Percentiles rank a stretch among this genome's conserved stretches.
These are phyloP conservation scores for Ensete ventricosum DNA, from an alignment of 176 grass and related monocot species.

Conservation along the genomic window DNA sequence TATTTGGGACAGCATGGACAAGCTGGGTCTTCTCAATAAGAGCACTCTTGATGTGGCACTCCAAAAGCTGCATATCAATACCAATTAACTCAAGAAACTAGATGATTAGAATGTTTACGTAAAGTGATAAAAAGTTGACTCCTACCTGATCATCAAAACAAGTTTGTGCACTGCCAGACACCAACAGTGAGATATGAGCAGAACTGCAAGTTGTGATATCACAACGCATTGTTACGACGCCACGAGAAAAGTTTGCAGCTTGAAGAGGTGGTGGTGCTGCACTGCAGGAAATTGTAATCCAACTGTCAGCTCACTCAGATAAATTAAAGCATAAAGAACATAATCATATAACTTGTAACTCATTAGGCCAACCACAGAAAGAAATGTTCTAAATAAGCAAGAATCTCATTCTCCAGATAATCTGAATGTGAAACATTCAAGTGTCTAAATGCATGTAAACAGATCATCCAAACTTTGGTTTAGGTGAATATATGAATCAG, in stretches of 20 bases:
- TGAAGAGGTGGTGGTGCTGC: constrained; percentile 75
- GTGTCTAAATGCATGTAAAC: too few species aligned
- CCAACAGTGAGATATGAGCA: constrained; percentile 84
- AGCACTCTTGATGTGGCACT: constrained; percentile 85
- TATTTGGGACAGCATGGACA: constrained; percentile 51
- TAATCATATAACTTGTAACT: neutral
- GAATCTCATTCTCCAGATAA: too few species aligned
- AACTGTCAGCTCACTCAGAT: constrained; percentile 21
- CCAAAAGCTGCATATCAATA: constrained; percentile 60
- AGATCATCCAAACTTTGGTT: too few species aligned
- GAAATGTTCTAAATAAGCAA: constrained; percentile 1
- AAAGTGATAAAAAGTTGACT: neutral
- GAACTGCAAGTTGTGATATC: constrained; percentile 80
- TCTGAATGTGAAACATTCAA: too few species aligned
- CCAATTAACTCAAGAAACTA: constrained; percentile 14
- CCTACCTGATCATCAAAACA: constrained; percentile 92
- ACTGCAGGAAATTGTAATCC: constrained; percentile 41
- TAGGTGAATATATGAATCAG: too few species aligned
- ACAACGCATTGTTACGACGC: constrained; percentile 96
- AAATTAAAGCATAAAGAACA: constrained; percentile 21
- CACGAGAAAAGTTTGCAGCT: constrained; percentile 79
- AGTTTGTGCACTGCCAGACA: constrained; percentile 96
- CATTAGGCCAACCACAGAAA: neutral
- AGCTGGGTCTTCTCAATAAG: constrained; percentile 86
- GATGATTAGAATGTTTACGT: neutral